These are phyloP conservation scores for Ophiocordyceps robertsii DNA, from an alignment of 2,329 filamentous ascomycete genomes.

Conservation along the genomic window DNA sequence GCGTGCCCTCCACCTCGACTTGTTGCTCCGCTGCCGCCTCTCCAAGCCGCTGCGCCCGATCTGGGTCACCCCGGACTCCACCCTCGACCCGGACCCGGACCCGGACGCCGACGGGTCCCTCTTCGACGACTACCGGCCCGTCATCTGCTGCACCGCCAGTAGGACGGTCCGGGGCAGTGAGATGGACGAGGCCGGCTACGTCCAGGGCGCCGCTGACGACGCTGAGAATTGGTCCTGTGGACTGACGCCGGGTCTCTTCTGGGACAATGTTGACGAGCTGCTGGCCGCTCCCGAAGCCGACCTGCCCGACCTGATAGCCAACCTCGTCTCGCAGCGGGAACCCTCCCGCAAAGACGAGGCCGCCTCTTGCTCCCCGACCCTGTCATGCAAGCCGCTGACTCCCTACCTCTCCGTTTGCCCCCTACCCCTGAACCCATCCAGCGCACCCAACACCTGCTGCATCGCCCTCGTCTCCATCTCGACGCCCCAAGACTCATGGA, in stretches of 20 bases:
- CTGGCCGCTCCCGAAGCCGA: conserved; percentile 54
- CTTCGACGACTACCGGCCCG: conserved; percentile 49
- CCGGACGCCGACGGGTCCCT: conserved; percentile 11
- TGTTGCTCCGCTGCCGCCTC: conserved; percentile 40
- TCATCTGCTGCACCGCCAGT: conserved; percentile 81
- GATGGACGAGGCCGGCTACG: conserved; percentile 51
- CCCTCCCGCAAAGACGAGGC: not conserved
- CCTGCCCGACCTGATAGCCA: conserved; percentile 33
- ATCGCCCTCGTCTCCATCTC: conserved; percentile 29
- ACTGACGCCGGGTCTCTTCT: conserved; percentile 68
- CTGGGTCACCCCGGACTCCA: conserved; percentile 66
- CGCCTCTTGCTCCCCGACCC: not conserved
- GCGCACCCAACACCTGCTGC: conserved; percentile 16
- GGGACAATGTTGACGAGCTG: conserved; percentile 51
- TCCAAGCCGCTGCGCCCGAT: conserved; percentile 62
- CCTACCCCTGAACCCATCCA: conserved; percentile 11
- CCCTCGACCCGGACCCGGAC: conserved; percentile 13
- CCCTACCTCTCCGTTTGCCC: conserved; percentile 22
- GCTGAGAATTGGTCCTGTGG: conserved; percentile 84
- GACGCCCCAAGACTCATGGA: conserved; percentile 30
- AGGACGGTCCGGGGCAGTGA: conserved; percentile 55
- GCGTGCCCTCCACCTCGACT: conserved; percentile 39
- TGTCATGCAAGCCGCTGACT: conserved; percentile 15
- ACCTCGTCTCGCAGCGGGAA: conserved; percentile 23
- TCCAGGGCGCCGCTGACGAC: conserved; percentile 92